phyloP scores from a whole-genome alignment of 306 rosid species.

The Sindora glabra region DNA sequence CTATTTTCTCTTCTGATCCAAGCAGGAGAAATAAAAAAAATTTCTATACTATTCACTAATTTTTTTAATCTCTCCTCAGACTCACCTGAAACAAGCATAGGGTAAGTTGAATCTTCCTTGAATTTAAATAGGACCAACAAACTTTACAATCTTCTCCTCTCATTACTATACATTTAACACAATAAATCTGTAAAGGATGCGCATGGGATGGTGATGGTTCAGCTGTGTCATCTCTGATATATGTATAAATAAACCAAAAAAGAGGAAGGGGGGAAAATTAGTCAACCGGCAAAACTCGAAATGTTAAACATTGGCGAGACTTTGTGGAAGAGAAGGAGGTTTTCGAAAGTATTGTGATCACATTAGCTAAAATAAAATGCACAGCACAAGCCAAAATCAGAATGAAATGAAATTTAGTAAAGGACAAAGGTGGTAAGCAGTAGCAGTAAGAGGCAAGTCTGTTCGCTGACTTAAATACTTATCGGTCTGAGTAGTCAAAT shows the following conservation, averaged over 20 bases:
- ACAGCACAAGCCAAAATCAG: slow-evolving; percentile 36
- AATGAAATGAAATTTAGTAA: slow-evolving; percentile 53
- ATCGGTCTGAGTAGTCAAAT: slow-evolving; percentile 94
- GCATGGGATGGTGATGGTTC: slow-evolving; percentile 50
- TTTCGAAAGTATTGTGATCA: slow-evolving; percentile 43
- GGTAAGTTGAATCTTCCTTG: too few species aligned
- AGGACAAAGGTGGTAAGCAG: slow-evolving; percentile 82
- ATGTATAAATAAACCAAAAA: slow-evolving; percentile 29
- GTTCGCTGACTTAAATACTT: slow-evolving; percentile 67
- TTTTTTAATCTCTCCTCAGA: too few species aligned
- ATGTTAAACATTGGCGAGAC: slow-evolving; percentile 22
- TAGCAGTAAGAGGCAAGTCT: slow-evolving; percentile 43
- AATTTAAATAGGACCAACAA: slow-evolving; percentile 18
- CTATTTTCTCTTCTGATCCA: too few species aligned
- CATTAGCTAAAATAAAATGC: slow-evolving; percentile 47
- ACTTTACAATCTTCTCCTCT: slow-evolving; percentile 20
- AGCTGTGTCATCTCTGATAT: slow-evolving; percentile 17
- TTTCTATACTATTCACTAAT: too few species aligned
- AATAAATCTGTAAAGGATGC: slow-evolving; percentile 26
- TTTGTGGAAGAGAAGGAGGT: slow-evolving; percentile 11
- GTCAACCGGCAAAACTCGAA: slow-evolving; percentile 15
- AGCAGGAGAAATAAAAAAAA: too few species aligned
- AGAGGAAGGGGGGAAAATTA: too few species aligned
- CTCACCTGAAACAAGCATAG: too few species aligned
- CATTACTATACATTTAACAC: slow-evolving; percentile 33